Evolutionary conservation across 225 moss, liverwort and hornwort species (phyloP).

Genomic region (Marchantia polymorpha): DNA sequence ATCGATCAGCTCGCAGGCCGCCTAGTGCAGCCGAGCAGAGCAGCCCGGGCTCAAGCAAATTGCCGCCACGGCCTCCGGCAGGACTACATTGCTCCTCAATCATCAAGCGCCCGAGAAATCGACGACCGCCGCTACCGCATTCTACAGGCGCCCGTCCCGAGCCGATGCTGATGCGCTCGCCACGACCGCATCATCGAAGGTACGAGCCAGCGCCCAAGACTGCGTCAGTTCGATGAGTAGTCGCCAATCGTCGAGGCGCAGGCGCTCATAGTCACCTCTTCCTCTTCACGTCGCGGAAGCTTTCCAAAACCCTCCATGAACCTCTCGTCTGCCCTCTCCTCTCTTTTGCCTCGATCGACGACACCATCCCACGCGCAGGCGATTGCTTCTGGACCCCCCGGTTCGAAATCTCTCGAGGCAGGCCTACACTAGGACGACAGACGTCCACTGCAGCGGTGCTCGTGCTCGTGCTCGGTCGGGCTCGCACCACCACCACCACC

Average conservation of each 20-base stretch:
- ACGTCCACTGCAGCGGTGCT: not conserved
- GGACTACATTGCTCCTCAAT: not conserved
- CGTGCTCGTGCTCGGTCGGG: not conserved
- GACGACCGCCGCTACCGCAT: not conserved
- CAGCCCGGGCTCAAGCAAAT: not conserved
- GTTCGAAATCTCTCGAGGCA: not conserved
- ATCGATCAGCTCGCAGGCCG: not conserved
- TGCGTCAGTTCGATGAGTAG: not conserved
- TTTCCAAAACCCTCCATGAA: not conserved
- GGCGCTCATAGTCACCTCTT: too few relatives aligned
- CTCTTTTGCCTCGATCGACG: too few relatives aligned
- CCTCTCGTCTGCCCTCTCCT: not conserved
- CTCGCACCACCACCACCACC: not conserved
- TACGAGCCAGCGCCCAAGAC: not conserved
- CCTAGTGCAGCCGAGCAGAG: slow-evolving; percentile 1
- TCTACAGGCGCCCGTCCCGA: not conserved
- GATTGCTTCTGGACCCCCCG: not conserved
- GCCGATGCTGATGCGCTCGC: not conserved
- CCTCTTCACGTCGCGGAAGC: not conserved
- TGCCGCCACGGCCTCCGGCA: too few relatives aligned
- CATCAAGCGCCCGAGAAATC: not conserved
- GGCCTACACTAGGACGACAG: not conserved
- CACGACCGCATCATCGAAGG: not conserved
- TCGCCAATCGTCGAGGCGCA: not conserved
- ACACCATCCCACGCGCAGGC: too few relatives aligned